phyloP scores from a whole-genome alignment of 202 grass and related monocot genomes.

The Eragrostis tef region DNA sequence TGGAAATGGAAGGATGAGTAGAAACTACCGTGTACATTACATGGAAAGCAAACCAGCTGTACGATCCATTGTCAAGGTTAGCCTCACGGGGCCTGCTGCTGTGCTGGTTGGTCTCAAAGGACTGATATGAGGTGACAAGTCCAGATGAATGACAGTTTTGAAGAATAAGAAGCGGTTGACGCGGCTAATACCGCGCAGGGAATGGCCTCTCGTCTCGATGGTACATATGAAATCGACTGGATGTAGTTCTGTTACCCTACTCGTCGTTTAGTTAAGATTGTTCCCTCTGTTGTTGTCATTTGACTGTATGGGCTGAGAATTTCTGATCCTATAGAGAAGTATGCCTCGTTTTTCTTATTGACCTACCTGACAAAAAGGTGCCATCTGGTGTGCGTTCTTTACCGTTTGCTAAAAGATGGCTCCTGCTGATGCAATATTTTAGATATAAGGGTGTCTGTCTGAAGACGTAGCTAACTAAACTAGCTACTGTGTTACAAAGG shows the following conservation, averaged over 20 bases:
- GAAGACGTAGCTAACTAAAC: conserved; percentile 7
- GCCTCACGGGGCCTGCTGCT: conserved; percentile 16
- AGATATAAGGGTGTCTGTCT: not conserved
- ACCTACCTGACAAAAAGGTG: not conserved
- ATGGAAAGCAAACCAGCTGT: conserved; percentile 9
- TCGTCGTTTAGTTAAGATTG: not conserved
- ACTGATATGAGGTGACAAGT: conserved; percentile 2
- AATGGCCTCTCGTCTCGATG: conserved; percentile 34
- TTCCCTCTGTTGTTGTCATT: conserved; percentile 26
- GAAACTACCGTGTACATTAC: conserved; percentile 47
- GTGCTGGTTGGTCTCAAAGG: not conserved
- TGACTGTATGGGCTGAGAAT: not conserved
- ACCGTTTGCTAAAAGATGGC: not conserved
- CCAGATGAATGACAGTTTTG: conserved; percentile 18
- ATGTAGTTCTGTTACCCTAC: conserved; percentile 14
- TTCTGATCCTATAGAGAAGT: conserved; percentile 3
- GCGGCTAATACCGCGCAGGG: not conserved
- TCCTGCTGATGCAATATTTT: not conserved
- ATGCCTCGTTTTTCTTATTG: not conserved
- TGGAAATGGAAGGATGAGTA: not conserved
- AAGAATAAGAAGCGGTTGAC: conserved; percentile 44
- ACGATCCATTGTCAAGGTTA: not conserved
- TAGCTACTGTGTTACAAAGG: not conserved
- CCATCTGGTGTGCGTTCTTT: not conserved
- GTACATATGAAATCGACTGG: conserved; percentile 31